Conservation (phyloP, 2,329 filamentous ascomycete species). For the Sclerotinia spermophila region DNA sequence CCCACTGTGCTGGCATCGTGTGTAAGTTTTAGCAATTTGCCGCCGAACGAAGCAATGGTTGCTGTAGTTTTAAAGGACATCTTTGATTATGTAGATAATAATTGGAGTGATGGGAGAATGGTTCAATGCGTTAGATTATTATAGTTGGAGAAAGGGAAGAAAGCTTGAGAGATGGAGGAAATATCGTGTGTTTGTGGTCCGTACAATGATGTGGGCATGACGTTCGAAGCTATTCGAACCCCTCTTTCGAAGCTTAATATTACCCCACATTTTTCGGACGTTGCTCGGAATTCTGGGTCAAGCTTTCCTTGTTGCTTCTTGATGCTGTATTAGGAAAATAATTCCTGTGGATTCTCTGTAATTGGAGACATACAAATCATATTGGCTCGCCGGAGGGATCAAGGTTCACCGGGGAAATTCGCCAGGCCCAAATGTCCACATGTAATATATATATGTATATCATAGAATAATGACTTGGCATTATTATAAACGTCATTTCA, state of each 20-base stretch:
- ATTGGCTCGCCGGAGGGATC: background rate
- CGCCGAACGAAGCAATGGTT: conserved; percentile 87
- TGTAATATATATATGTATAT: background rate
- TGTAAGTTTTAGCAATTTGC: conserved; percentile 89
- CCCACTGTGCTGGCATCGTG: conserved; percentile 75
- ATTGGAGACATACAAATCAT: background rate
- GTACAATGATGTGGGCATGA: conserved; percentile 23
- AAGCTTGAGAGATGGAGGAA: background rate
- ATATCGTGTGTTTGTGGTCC: conserved; percentile 4
- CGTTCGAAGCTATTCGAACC: conserved; percentile 31
- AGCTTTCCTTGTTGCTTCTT: background rate
- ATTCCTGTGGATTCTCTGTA: background rate
- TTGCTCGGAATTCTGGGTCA: conserved; percentile 9
- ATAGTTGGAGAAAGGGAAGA: background rate
- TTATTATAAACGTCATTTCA: conserved; percentile 1
- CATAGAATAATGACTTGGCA: background rate
- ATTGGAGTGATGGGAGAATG: background rate
- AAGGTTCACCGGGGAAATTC: background rate
- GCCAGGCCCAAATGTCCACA: background rate
- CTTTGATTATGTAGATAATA: conserved; percentile 26
- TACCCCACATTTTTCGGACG: conserved; percentile 18
- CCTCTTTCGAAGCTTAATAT: conserved; percentile 23
- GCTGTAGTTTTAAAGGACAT: conserved; percentile 90
- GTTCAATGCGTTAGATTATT: background rate
- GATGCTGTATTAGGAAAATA: conserved; percentile 11